Evolutionary conservation across 192 early-diverging fungal genomes (phyloP), one percentile per base, ranked within the genome.

Genomic region (Coemansia sp.): DNA sequence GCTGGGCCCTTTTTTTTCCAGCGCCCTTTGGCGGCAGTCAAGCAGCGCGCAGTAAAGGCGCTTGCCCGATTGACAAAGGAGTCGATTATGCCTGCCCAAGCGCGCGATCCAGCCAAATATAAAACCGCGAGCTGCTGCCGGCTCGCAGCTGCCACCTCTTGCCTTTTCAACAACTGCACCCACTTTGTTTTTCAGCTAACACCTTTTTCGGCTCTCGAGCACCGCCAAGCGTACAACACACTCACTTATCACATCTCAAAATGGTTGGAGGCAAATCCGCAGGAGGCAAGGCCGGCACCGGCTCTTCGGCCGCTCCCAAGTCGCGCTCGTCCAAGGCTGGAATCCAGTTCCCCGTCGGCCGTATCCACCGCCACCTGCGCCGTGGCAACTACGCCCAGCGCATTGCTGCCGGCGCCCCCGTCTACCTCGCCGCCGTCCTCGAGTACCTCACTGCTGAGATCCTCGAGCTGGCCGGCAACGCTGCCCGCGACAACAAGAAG

Each of bases 391-490:
- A 95, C 83, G 93, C 95, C 72, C 89, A 89, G 77, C 89, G 94
- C 85, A 88, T 95, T 56, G 93, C 92, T 79, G 93, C 92, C 68
- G 92, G 92, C 76, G 92, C 93, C 41, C 95, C 95, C 70, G 94
- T 95, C 68, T 97, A 95, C 85, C 83, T 97, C 28, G 95, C 95
- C 65, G 95, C 95, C 64, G 94, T 97, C 39, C 90, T 97, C 58
- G 95, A 96, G 84, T 96, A 96, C 86, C 86, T 96, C 66, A 89
- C 88, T 71, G 95, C 95, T 73, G 95, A 97, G 88, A 95, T 97
- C 68, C 90, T 97, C 72, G 94, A 97, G 83, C 84, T 97, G 56
- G 95, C 95, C 55, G 95, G 95, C 62, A 97, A 95, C 84, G 95
- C 95, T 60, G 92, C 93, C 56, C 89, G 94, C 69, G 93, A 94